phyloP scores from a whole-genome alignment of 2,329 filamentous ascomycete species.

The Nothopassalora personata region DNA sequence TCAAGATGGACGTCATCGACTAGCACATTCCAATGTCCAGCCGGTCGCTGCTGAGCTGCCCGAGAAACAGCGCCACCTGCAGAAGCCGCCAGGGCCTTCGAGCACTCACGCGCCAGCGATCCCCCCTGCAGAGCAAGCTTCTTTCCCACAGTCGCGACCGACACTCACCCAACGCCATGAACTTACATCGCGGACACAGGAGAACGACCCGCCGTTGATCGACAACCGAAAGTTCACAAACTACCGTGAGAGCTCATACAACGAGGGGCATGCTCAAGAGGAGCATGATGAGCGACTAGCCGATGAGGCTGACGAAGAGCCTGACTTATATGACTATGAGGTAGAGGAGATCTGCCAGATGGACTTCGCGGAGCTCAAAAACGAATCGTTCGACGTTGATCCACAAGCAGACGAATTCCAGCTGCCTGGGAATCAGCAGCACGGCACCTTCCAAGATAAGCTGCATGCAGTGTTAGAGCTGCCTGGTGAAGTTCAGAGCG shows the following conservation, averaged over 20 bases:
- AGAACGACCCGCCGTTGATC: neutral
- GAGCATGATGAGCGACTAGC: neutral
- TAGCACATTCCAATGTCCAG: neutral
- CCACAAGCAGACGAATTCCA: conserved; percentile 16
- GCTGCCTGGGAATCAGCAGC: conserved; percentile 3
- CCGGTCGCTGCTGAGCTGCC: neutral
- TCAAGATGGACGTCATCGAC: neutral
- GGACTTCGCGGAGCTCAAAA: conserved; percentile 25
- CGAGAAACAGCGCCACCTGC: neutral
- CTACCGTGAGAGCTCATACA: neutral
- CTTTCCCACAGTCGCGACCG: neutral
- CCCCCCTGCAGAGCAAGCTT: neutral
- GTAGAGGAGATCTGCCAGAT: conserved; percentile 23
- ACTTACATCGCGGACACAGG: neutral
- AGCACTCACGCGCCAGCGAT: neutral
- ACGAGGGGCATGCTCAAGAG: neutral
- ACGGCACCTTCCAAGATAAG: conserved; percentile 20
- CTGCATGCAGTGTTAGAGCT: conserved; percentile 12
- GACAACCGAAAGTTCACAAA: neutral
- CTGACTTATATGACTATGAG: conserved; percentile 25
- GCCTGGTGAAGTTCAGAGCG: conserved; percentile 35
- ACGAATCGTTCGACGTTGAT: conserved; percentile 26
- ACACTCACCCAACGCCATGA: neutral
- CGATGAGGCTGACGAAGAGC: conserved; percentile 1
- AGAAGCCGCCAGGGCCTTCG: neutral